Base-by-base conservation (phyloP, 2,329 filamentous ascomycete species). In the Pezicula radicicola region DNA sequence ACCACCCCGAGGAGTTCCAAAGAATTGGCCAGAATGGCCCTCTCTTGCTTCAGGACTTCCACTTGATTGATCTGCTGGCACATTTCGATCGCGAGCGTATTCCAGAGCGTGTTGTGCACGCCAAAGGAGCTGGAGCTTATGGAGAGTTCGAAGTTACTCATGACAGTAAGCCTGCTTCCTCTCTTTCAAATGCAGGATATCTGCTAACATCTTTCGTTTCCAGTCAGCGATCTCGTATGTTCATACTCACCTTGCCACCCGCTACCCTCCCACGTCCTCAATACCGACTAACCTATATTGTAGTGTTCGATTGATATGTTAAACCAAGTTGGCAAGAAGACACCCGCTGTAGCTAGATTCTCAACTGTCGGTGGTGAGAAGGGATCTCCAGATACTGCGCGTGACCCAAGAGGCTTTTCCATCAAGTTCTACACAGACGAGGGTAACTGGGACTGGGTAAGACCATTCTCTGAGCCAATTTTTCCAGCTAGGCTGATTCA, bases 391-490 rank as follows among this genome's bases (percentile, higher is more conserved):
- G 85, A 89, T 63, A 82, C 79, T 57, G 85, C 83, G 35, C 80
- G 85, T 55, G 85, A 89, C 60, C 83, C 83, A 35, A 75, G 83
- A 61, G 85, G 86, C 13, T 88, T 88, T 64, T 77, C 84, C 10
- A 73, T 87, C 62, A 89, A 89, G 71, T 86, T 89, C 70, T 80
- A 86, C 53, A 89, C 86, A 0, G 78, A 85, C 8, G 80, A 89
- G 63, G 86, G 86, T 46, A 89, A 73, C 65, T 88, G 81, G 80
- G 87, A 90, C 65, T 83, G 84, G 76, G 25, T 25, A 25, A 25
- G 25, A 3, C 4, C 6, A 25, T 25, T 25, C 25, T 25, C 4
- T 25, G 25, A 25, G 25, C 25, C 6, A 7, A 25, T 7, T 25
- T 25, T 25, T 25, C 25, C 6, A 25, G 5, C 4, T 25, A 7